Evolutionary conservation across 345 rosid species (phyloP).

Genomic region (Gossypium raimondii): DNA sequence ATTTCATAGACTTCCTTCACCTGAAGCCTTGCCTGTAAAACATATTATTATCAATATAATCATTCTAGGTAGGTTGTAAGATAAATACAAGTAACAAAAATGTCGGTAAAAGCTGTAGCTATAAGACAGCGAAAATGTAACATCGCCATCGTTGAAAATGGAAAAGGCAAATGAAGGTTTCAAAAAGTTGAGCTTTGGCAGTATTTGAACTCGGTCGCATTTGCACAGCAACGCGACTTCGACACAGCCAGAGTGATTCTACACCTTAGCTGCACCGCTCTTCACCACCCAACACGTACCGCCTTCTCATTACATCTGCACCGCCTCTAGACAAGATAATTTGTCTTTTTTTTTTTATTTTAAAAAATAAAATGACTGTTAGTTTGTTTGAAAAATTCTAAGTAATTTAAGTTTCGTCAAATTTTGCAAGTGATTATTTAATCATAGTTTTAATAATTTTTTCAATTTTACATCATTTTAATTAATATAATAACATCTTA

Average conservation of each 20-base stretch:
- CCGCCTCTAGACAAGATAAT: background rate
- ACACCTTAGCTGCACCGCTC: slow-evolving; percentile 17
- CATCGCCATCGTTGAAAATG: background rate
- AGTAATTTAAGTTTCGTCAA: too few relatives aligned
- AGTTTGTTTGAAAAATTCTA: too few relatives aligned
- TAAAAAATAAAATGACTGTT: too few relatives aligned
- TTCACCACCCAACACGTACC: background rate
- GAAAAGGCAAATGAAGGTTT: background rate
- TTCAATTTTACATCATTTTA: too few relatives aligned
- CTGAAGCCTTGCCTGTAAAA: too few relatives aligned
- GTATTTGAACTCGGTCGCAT: slow-evolving; percentile 27
- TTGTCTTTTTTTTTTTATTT: background rate
- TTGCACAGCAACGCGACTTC: slow-evolving; percentile 33
- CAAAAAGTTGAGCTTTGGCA: slow-evolving; percentile 59
- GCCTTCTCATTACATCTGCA: background rate
- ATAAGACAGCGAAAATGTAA: background rate
- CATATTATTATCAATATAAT: too few relatives aligned
- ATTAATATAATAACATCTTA: too few relatives aligned
- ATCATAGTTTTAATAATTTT: too few relatives aligned
- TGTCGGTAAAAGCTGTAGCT: background rate
- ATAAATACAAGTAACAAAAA: background rate
- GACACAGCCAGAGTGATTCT: slow-evolving; percentile 38
- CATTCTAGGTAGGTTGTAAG: background rate
- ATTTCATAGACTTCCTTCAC: too few relatives aligned
- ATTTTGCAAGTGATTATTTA: too few relatives aligned